Base-by-base conservation (phyloP, 352 stramenopile species). In the Globisporangium viniferum region DNA sequence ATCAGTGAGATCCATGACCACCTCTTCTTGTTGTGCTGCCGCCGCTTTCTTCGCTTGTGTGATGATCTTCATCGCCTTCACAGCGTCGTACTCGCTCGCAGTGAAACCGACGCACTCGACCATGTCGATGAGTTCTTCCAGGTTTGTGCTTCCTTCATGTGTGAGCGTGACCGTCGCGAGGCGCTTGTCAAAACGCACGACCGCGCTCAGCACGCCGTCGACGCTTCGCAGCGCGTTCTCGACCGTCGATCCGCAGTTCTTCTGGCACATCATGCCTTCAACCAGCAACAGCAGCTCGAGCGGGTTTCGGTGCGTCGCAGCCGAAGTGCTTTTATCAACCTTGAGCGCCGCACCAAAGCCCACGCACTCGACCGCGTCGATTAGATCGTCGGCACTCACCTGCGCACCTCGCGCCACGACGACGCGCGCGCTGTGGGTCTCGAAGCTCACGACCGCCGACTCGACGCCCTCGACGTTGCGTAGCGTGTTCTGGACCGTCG, bases 211-310 rank as follows among this genome's bases (percentile, higher is more conserved):
- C 48, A 97, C 92, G 62, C 90, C 89, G 58, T 87, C 74, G 35
- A 96, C 86, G n/a, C 71, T 76, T n/a, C 73, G 67, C 65, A 98
- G 73, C 44, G 91, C 89, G 73, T 94, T 94, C 73, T 93, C 68
- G 5, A 98, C 90, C 5, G 92, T 98, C 44, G 74, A 91, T 61
- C 97, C 97, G 71, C 94, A 97, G 75, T 98, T 98, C 62, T 98
- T 98, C 77, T 98, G 91, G 60, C 92, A 97, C 78, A 97, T 97
- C 85, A 98, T 97, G 56, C 93, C 93, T 69, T 98, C 93, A 3
- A 99, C 87, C 33, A 92, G 70, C 64, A 97, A 68, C 35, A 79
- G 44, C 9, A 91, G 29, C 48, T 75, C 78, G 29, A 83, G 72
- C 62, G 76, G 66, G 35, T 87, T 75, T 10, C 55, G 46, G 5